Evolutionary conservation across 345 rosid species (phyloP), one percentile per base, ranked within the genome.

Genomic region (Populus pruinosa): DNA sequence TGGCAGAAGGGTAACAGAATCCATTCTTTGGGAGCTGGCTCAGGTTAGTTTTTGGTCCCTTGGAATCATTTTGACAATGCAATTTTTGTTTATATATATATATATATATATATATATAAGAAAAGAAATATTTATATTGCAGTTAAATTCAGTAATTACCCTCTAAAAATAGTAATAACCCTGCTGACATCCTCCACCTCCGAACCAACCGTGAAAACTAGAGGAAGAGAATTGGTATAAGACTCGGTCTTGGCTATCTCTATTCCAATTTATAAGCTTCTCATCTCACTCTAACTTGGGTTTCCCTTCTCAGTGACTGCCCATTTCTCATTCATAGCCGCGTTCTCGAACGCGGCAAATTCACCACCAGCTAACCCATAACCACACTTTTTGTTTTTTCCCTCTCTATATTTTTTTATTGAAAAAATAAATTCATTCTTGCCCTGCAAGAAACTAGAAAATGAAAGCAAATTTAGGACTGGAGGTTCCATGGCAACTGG

Each of bases 191-290:
- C 59, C 23, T 6, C 59, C n/a, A 50, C 72, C 80, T 75, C 91
- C 88, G 75, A 80, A 76, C n/a, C 77, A 76, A 6, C 5, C 85
- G 87, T 81, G 50, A 71, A 79, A 85, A 90, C 84, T 76, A 79
- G 88, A 81, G 91, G 89, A 81, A 85, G 82, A 77, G 80, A 80
- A 80, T 77, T 70, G 27, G 43, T 78, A 56, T 74, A 70, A 56
- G 82, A 81, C 84, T 71, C 50, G 25, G 76, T 86, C 86, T 36
- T 72, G 61, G 18, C 33, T 36, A n/a, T 73, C 67, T 50, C 79
- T 27, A 72, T 63, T 72, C 65, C 70, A 7, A 79, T 76, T 77
- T 81, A 70, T 76, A 83, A 70, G 78, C 74, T 38, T 71, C 43
- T n/a, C 25, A 74, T 71, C 74, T 68, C 49, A 67, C 36, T 67